Conservation (phyloP, 768 basidiomycete species). For the Termitomyces sp. region DNA sequence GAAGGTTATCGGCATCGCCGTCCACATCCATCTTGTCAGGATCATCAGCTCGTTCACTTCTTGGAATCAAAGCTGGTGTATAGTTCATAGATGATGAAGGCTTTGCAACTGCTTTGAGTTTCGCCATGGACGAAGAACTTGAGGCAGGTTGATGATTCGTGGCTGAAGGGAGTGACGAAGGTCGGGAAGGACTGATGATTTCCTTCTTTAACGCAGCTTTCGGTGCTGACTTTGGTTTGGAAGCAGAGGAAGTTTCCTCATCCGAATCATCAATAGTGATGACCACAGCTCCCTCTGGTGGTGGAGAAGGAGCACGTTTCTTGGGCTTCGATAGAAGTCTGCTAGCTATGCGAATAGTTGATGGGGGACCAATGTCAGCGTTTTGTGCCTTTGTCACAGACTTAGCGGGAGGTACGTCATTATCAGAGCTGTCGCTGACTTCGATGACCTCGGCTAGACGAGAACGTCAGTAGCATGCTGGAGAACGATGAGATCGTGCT, state of each 20-base stretch:
- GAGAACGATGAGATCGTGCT: background rate
- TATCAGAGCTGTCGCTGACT: conserved; percentile 10
- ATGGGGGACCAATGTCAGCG: conserved; percentile 1
- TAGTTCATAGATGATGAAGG: background rate
- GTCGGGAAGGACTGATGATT: background rate
- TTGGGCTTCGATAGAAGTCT: background rate
- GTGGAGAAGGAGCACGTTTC: background rate
- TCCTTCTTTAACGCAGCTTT: background rate
- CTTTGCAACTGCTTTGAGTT: background rate
- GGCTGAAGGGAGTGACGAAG: background rate
- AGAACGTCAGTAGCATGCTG: background rate
- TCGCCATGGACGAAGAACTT: background rate
- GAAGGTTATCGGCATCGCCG: background rate
- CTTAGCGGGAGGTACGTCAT: background rate
- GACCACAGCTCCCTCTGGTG: background rate
- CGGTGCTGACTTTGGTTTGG: background rate
- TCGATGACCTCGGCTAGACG: conserved; percentile 11
- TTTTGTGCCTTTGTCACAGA: background rate
- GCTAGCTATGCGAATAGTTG: background rate
- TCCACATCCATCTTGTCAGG: conserved; percentile 9
- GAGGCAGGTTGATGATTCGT: background rate
- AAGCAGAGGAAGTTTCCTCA: background rate
- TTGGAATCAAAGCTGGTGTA: background rate
- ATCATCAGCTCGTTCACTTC: background rate
- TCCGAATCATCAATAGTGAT: conserved; percentile 10